A percentile compares a stretch with the other conserved stretches of the same genome.
Evolutionary conservation across 2,329 filamentous ascomycete genomes (phyloP).

Genomic region (Sporothrix luriei): DNA sequence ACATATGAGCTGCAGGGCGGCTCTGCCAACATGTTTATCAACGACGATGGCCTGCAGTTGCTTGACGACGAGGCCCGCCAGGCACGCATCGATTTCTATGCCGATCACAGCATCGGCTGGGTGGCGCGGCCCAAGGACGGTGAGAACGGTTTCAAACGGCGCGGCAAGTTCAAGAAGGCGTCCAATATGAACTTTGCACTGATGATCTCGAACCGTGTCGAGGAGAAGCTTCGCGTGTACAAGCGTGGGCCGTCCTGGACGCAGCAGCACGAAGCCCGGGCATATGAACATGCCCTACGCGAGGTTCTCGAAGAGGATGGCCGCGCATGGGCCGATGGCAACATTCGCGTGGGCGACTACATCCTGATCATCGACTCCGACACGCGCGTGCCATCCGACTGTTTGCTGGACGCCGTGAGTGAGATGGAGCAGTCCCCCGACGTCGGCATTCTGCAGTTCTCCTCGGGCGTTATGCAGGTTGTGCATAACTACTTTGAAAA

Average conservation of each 20-base stretch:
- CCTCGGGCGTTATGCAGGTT: conserved; percentile 78
- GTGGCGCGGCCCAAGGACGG: conserved; percentile 66
- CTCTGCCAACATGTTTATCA: conserved; percentile 76
- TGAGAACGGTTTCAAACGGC: conserved; percentile 63
- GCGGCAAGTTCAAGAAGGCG: conserved; percentile 70
- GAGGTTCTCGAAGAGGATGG: conserved; percentile 68
- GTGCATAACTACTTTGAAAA: conserved; percentile 73
- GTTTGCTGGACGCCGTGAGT: conserved; percentile 74
- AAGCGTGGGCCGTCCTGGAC: conserved; percentile 65
- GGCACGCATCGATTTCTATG: conserved; percentile 68
- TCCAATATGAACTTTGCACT: conserved; percentile 74
- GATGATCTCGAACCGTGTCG: conserved; percentile 69
- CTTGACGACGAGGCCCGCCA: conserved; percentile 63
- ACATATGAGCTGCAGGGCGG: conserved; percentile 77
- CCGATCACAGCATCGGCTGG: conserved; percentile 70
- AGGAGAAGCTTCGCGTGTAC: conserved; percentile 65
- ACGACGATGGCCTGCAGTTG: conserved; percentile 73
- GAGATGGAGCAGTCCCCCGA: conserved; percentile 81
- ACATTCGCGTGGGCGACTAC: conserved; percentile 83
- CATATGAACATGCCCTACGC: conserved; percentile 66
- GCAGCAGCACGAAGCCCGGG: conserved; percentile 66
- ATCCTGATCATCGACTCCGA: conserved; percentile 78
- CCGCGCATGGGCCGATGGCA: conserved; percentile 78
- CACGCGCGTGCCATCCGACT: conserved; percentile 75
- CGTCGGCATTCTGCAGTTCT: conserved; percentile 77